Evolutionary conservation across 768 basidiomycete species (phyloP), one percentile per base, ranked within the genome.

Genomic region (Suillus brevipes): DNA sequence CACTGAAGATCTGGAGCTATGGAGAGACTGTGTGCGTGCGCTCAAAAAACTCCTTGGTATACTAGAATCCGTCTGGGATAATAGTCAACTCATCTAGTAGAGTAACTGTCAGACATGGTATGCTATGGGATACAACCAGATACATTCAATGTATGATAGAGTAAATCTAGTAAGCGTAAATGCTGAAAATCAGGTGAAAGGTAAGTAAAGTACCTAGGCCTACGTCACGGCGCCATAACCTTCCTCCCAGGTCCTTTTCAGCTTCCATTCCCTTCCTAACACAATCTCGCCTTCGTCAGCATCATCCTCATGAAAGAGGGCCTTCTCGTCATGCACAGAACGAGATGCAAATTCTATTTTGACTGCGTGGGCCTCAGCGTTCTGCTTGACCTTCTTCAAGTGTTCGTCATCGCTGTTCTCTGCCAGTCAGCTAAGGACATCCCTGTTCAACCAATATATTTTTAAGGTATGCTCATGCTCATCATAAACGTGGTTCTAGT

Each of bases 331-430:
- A 60, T 95, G 88, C 49, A 90, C 87, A 47, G 92, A 90, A 64
- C 91, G 88, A 53, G 92, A 92, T 4, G 86, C 86, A 50, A 95
- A 90, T 77, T 95, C 94, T 92, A 95, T 95, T 80, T 95, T 94
- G 64, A 89, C 74, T 7, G 93, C 91, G 69, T 95, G 93, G 67
- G 93, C 92, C 75, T 96, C 95, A 0, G 92, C 94, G 68, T 91
- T 92, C 77, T 92, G 89, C 73, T 95, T 94, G 69, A 99, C 92
- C 79, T 95, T 95, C 82, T 91, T 91, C 67, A 99, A 80, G 73
- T 98, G 95, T 72, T 95, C 94, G 73, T 99, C 97, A 71, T 98
- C 95, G 71, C 92, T 94, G 75, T 94, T 93, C 78, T 95, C 95
- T 25, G 95, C 94, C 56, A 99, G 83, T 91, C 92, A 99, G 55